Percentiles rank a stretch among this genome's conserved stretches.
These are phyloP conservation scores for Sonneratia alba DNA, from an alignment of 345 rosid species.

Conservation along the genomic window DNA sequence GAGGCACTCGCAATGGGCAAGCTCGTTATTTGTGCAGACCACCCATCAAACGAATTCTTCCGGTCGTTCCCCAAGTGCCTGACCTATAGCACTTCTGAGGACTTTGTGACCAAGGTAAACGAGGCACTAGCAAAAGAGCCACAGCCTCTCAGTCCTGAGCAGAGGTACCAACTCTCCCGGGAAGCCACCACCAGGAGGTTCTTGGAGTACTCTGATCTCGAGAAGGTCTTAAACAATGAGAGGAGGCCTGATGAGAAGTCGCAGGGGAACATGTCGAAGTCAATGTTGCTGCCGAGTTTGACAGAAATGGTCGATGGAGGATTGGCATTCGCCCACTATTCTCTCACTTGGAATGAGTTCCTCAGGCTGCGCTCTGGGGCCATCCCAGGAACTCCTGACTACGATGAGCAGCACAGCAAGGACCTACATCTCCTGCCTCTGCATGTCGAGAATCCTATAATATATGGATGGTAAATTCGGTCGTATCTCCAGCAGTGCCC, in stretches of 20 bases:
- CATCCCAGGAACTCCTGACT: constrained; percentile 70
- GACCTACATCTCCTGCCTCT: constrained; percentile 82
- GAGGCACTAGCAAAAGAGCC: constrained; percentile 87
- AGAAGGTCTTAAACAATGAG: constrained; percentile 34
- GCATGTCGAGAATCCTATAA: constrained; percentile 66
- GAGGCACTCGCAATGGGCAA: constrained; percentile 99
- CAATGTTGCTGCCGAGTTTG: constrained; percentile 51
- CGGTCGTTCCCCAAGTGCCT: constrained; percentile 90
- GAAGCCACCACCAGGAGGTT: constrained; percentile 97
- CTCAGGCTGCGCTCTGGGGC: constrained; percentile 80
- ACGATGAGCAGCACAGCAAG: constrained; percentile 72
- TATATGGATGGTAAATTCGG: constrained; percentile 52
- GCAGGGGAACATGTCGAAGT: constrained; percentile 26
- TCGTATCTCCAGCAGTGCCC: too few relatives aligned
- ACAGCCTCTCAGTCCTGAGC: constrained; percentile 69
- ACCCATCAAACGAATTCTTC: constrained; percentile 96
- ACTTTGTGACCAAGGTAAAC: constrained; percentile 70
- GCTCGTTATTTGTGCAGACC: constrained; percentile 91
- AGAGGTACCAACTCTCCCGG: constrained; percentile 81
- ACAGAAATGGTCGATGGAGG: constrained; percentile 70
- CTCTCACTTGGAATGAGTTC: constrained; percentile 80
- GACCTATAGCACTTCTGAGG: constrained; percentile 78
- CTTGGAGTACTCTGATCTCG: constrained; percentile 72
- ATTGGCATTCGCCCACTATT: constrained; percentile 76
- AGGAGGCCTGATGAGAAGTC: constrained; percentile 9